phyloP scores from a whole-genome alignment of 2,329 filamentous ascomycete species.

The Fragosphaeria purpurea region DNA sequence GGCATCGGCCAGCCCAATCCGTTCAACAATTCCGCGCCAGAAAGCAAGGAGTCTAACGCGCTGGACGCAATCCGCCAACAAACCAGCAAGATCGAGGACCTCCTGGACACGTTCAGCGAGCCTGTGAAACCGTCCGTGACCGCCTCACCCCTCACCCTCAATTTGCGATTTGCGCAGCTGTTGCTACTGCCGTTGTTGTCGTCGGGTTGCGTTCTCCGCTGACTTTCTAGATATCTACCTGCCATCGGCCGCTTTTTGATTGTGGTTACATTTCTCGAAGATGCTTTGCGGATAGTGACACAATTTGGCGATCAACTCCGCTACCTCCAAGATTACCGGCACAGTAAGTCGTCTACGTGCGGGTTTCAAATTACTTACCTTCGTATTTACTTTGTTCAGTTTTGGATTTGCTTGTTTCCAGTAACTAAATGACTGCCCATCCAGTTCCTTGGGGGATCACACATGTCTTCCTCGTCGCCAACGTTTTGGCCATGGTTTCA shows the following conservation, averaged over 20 bases:
- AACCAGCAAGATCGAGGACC: constrained; percentile 96
- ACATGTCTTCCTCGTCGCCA: constrained; percentile 83
- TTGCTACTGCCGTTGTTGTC: too few relatives aligned
- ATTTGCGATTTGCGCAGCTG: too few relatives aligned
- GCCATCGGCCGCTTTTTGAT: constrained; percentile 95
- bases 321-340: constrained; percentile 85
- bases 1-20: constrained; percentile 67
- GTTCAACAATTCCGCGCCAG: constrained; percentile 52
- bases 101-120: constrained; percentile 76
- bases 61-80: constrained; percentile 86
- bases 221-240: constrained; percentile 63
- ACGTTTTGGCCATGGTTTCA: constrained; percentile 76
- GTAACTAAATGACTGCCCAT: constrained; percentile 4
- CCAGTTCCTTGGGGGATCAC: constrained; percentile 80
- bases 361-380: constrained; percentile 10
- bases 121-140: constrained; percentile 83
- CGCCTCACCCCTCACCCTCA: not conserved
- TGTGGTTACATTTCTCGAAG: constrained; percentile 96
- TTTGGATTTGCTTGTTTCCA: not conserved
- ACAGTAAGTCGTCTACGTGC: constrained; percentile 54
- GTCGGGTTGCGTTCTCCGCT: constrained; percentile 8
- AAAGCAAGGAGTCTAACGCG: constrained; percentile 59
- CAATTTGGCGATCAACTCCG: constrained; percentile 94
- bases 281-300: constrained; percentile 89
- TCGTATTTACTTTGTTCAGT: not conserved